These are phyloP conservation scores for Stentor roeselii DNA, from an alignment of 73 alveolate species.

Conservation along the genomic window DNA sequence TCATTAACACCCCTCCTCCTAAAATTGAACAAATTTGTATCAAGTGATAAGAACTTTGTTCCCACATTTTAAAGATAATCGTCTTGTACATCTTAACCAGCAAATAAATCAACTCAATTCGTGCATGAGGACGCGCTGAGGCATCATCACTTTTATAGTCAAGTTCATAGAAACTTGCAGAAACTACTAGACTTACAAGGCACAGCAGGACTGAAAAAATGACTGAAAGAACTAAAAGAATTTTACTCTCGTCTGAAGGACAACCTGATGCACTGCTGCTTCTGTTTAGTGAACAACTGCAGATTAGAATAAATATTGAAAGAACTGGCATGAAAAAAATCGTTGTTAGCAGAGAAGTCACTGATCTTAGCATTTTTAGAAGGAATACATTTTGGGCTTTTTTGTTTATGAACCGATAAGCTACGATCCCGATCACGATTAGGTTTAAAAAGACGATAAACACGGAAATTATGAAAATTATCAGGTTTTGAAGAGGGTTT, in stretches of 20 bases:
- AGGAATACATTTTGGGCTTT: slow-evolving; percentile 15
- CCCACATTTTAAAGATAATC: background rate
- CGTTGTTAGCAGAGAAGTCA: slow-evolving; percentile 10
- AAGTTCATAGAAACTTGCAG: slow-evolving; percentile 24
- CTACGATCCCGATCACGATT: background rate
- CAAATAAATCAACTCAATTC: slow-evolving; percentile 3
- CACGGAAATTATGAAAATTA: background rate
- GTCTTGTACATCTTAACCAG: background rate
- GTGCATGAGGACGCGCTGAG: slow-evolving; percentile 17
- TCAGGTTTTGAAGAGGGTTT: background rate
- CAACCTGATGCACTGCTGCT: background rate
- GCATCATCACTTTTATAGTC: slow-evolving; percentile 18
- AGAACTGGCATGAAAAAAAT: slow-evolving; percentile 3
- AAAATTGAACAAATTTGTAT: background rate
- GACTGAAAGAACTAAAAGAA: background rate
- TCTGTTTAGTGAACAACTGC: background rate
- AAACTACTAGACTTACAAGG: background rate
- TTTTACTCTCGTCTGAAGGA: background rate
- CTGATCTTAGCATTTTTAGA: slow-evolving; percentile 10
- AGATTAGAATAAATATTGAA: background rate
- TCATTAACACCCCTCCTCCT: background rate
- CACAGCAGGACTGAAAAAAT: background rate
- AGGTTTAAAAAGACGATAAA: slow-evolving; percentile 12
- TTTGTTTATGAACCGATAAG: slow-evolving; percentile 11
- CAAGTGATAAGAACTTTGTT: background rate